Evolutionary conservation across 2,329 filamentous ascomycete genomes (phyloP).

Genomic region (Paramyrothecium sp.): DNA sequence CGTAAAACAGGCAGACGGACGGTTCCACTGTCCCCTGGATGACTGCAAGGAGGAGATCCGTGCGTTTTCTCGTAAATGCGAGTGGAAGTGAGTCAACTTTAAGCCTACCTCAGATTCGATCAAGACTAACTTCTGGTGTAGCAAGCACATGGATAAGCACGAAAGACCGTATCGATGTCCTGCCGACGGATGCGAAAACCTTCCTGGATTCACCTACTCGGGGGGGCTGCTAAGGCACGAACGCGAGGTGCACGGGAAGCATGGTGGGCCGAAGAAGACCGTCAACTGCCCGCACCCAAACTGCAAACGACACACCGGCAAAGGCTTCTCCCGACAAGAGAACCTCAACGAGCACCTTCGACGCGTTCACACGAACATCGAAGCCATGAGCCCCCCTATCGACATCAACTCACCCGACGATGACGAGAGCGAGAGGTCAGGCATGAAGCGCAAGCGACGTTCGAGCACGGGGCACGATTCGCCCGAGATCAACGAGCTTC

Average conservation of each 20-base stretch:
- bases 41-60: slow-evolving; percentile 66
- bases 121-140: slow-evolving; percentile 35
- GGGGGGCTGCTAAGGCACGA: slow-evolving; percentile 87
- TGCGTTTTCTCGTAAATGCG: slow-evolving; percentile 79
- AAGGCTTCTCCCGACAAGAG: slow-evolving; percentile 89
- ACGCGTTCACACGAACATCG: slow-evolving; percentile 70
- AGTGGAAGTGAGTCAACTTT: slow-evolving; percentile 78
- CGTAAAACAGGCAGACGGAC: slow-evolving; percentile 66
- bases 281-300: slow-evolving; percentile 82
- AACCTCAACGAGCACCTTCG: slow-evolving; percentile 93
- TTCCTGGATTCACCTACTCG: slow-evolving; percentile 92
- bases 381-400: slow-evolving; percentile 31
- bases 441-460: slow-evolving; percentile 47
- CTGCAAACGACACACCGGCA: slow-evolving; percentile 86
- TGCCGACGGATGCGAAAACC: slow-evolving; percentile 81
- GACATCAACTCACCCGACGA: slow-evolving; percentile 41
- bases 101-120: neutral
- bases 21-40: slow-evolving; percentile 70
- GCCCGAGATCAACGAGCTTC: slow-evolving; percentile 53
- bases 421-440: slow-evolving; percentile 43
- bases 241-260: slow-evolving; percentile 88
- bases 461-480: slow-evolving; percentile 20
- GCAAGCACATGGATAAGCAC: slow-evolving; percentile 99
- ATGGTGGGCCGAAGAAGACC: slow-evolving; percentile 83
- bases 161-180: slow-evolving; percentile 88